Evolutionary conservation across 2,329 filamentous ascomycete species (phyloP), one percentile per base, ranked within the genome.

Genomic region (Talaromyces marneffei): DNA sequence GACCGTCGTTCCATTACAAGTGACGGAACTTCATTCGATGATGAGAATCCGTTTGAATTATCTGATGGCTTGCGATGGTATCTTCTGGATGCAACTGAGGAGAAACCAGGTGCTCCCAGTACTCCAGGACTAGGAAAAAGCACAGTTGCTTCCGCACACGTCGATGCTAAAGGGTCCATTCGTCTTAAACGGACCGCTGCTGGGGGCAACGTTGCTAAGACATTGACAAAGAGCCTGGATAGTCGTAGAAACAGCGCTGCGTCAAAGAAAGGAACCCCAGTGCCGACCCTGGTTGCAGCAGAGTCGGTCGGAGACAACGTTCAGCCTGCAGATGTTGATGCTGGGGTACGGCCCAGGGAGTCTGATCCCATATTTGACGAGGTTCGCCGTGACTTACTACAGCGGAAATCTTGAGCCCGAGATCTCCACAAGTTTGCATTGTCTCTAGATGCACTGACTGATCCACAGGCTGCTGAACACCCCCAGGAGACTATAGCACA

Each of bases 21-120:
- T 65, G 84, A 84, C 62, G 82, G 78, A 18, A 74, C 79, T 5
- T 86, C 83, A 1, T 77, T 85, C 20, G 91, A 96, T 66, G 92
- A 96, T 65, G 94, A 97, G 66, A 99, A 99, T 70, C 94, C 94
- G 0, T 99, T 99, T 74, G 92, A 97, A 69, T 82, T 99, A 12
- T 96, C 92, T 0, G 94, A 99, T 69, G 94, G 94, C 2, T 79
- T 99, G 53, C 87, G 93, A 35, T 99, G 94, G 94, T 97, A 97
- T 75, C 83, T 99, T 5, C 87, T 99, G 37, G 93, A 99, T 71
- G 94, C 94, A 0, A 83, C 85, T 1, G 94, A 99, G 75, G 94
- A 99, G 75, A 97, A 96, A 71, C 86, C 91, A 0, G 89, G 89
- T 1, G 92, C 92, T 2, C 94, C 94, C 0, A 88, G 89, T n/a